These are phyloP conservation scores for Cercospora brassicicola DNA, from an alignment of 2,329 filamentous ascomycete genomes.

Conservation along the genomic window DNA sequence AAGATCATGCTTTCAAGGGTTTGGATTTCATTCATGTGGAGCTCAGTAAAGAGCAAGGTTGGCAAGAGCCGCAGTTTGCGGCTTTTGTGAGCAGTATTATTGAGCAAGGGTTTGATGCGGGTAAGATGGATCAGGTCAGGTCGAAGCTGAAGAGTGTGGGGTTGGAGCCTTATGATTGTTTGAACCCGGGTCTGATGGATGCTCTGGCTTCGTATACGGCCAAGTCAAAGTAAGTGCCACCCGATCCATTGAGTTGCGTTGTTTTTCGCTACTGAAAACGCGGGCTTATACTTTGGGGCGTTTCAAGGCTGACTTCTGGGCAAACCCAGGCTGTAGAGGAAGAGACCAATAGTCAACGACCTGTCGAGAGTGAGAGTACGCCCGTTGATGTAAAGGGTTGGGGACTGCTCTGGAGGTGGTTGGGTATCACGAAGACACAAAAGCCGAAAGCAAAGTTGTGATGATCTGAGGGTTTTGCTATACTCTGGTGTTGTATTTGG, in stretches of 20 bases:
- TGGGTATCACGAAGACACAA: constrained; percentile 13
- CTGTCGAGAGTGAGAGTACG: neutral
- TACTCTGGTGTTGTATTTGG: neutral
- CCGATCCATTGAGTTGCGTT: neutral
- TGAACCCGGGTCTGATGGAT: constrained; percentile 66
- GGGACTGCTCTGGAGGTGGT: constrained; percentile 12
- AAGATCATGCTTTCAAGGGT: constrained; percentile 65
- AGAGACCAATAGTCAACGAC: neutral
- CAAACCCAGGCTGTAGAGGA: constrained; percentile 21
- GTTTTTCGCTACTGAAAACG: neutral
- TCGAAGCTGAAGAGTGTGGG: constrained; percentile 55
- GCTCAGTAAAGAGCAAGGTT: constrained; percentile 60
- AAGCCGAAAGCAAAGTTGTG: constrained; percentile 13
- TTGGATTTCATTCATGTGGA: constrained; percentile 70
- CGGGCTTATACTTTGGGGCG: constrained; percentile 7
- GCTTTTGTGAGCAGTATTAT: constrained; percentile 68
- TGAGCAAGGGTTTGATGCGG: constrained; percentile 64
- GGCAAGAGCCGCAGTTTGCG: constrained; percentile 71
- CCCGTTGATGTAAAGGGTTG: neutral
- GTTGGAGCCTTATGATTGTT: constrained; percentile 62
- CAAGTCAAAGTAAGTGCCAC: constrained; percentile 27
- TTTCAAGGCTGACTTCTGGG: constrained; percentile 17
- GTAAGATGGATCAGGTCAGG: constrained; percentile 57
- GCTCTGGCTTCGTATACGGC: constrained; percentile 30
- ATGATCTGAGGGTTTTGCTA: neutral